Percentiles rank a stretch among this genome's conserved stretches.
Conservation (phyloP, 1,284 basidiomycete genomes). For the Pseudozyma flocculosa region DNA sequence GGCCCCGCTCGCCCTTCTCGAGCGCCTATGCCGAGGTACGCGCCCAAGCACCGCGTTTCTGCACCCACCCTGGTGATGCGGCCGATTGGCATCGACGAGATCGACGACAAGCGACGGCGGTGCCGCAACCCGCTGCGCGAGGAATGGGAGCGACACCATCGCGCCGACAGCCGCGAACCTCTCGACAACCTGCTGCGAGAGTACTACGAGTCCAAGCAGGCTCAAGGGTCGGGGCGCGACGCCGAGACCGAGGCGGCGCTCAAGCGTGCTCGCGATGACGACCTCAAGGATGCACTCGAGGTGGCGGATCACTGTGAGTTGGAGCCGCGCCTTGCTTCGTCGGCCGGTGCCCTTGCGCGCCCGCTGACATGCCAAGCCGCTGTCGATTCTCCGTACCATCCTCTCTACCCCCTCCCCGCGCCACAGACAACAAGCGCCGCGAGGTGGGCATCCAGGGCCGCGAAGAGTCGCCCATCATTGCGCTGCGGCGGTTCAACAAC, state of each 20-base stretch:
- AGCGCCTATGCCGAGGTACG: constrained; percentile 18
- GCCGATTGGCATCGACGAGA: constrained; percentile 37
- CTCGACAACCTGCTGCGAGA: constrained; percentile 30
- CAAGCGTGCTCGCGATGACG: constrained; percentile 13
- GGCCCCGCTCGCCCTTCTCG: too few relatives aligned
- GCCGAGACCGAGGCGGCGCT: constrained; percentile 5
- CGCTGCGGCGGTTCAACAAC: constrained; percentile 96
- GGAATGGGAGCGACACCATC: constrained; percentile 33
- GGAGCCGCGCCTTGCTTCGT: too few relatives aligned
- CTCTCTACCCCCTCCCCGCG: constrained; percentile 10
- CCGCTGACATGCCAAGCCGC: too few relatives aligned
- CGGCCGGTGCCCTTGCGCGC: too few relatives aligned
- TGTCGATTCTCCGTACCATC: too few relatives aligned
- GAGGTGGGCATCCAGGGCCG: constrained; percentile 84
- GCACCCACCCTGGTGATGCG: constrained; percentile 24
- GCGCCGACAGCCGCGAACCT: constrained; percentile 24
- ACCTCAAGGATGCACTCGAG: constrained; percentile 30
- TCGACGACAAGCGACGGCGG: constrained; percentile 24
- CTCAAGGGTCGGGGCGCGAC: not conserved
- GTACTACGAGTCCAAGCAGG: constrained; percentile 8
- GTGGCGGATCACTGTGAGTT: constrained; percentile 26
- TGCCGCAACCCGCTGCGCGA: constrained; percentile 41
- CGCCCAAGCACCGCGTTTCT: constrained; percentile 31
- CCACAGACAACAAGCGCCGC: constrained; percentile 79
- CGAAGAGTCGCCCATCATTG: constrained; percentile 89